Conservation (phyloP, 2,329 filamentous ascomycete genomes). For the Nemania abortiva region DNA sequence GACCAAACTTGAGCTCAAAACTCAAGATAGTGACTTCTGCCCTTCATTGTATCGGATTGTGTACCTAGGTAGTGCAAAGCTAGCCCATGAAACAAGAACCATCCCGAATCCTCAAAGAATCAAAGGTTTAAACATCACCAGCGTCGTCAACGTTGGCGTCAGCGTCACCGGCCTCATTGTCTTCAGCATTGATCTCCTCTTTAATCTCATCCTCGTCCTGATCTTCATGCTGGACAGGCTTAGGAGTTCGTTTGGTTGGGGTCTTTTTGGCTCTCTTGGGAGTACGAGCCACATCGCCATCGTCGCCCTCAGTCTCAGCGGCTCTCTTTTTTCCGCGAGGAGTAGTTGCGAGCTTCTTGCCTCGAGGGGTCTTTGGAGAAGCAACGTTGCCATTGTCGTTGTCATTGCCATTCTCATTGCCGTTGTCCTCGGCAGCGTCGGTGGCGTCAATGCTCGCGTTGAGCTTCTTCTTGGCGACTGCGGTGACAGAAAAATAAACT, state of each 20-base stretch:
- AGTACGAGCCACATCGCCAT: neutral
- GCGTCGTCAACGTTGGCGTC: neutral
- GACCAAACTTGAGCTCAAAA: neutral
- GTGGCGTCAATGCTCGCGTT: too few species aligned
- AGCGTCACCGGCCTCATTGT: neutral
- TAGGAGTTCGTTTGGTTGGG: slow-evolving; percentile 2
- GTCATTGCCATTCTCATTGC: too few species aligned
- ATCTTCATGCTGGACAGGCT: neutral
- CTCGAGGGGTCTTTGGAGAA: neutral
- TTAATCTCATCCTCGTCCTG: neutral
- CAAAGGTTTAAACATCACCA: neutral
- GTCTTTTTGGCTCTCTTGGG: slow-evolving; percentile 9
- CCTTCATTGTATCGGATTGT: neutral
- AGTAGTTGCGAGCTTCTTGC: slow-evolving; percentile 10
- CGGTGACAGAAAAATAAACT: neutral
- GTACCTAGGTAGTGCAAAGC: neutral
- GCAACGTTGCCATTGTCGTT: neutral
- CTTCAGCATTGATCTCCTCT: neutral
- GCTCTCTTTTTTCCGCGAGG: slow-evolving; percentile 11
- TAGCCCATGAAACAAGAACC: neutral
- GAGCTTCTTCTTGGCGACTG: slow-evolving; percentile 24
- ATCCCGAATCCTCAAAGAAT: neutral
- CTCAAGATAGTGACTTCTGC: neutral
- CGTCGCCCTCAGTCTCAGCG: neutral
- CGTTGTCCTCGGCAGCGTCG: neutral